Evolutionary conservation across 345 rosid genomes (phyloP).

Genomic region (Firmiana major): DNA sequence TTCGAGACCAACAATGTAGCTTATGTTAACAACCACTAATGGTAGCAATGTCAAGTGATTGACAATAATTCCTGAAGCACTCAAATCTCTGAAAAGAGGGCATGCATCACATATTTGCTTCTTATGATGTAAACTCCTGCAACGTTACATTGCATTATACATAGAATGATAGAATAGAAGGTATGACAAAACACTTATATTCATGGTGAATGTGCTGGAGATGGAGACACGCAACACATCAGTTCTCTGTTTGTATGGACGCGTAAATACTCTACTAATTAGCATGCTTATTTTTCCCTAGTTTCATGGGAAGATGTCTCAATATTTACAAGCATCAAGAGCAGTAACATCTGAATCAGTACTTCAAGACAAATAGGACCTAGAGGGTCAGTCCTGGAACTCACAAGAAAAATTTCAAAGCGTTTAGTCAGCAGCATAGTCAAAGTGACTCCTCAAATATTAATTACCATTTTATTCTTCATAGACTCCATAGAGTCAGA

Average conservation of each 20-base stretch:
- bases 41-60: too few species aligned
- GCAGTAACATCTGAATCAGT: too few species aligned
- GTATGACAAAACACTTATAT: too few species aligned
- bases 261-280: not conserved
- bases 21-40: too few species aligned
- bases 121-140: too few species aligned
- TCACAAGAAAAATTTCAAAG: not conserved
- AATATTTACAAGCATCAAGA: not conserved
- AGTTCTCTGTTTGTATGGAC: not conserved
- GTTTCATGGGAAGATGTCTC: not conserved
- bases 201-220: too few species aligned
- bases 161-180: too few species aligned
- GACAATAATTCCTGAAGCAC: too few species aligned
- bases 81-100: too few species aligned
- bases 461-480: not conserved
- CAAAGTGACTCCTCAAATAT: not conserved
- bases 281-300: not conserved
- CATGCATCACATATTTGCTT: too few species aligned
- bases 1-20: too few species aligned
- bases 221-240: not conserved
- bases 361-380: not conserved
- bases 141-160: too few species aligned
- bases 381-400: not conserved
- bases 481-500: slow-evolving; percentile 17
- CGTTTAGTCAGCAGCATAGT: not conserved